These are phyloP conservation scores for Diaporthe vexans DNA, from an alignment of 2,329 filamentous ascomycete genomes.

Conservation along the genomic window DNA sequence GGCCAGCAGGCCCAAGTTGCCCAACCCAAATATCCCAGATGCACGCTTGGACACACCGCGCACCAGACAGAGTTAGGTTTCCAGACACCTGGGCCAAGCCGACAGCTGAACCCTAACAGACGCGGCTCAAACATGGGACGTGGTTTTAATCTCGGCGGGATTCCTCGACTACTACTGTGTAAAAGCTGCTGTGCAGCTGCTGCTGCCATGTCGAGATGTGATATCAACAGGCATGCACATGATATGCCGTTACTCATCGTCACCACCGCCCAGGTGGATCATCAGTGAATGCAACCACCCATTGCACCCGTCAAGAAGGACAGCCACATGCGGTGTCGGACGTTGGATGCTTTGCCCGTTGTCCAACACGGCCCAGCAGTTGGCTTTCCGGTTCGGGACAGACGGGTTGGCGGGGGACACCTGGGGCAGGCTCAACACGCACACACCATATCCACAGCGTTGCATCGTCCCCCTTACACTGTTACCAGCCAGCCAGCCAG, in stretches of 20 bases:
- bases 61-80: not conserved
- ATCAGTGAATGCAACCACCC: not conserved
- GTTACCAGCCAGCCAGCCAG: not conserved
- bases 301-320: no score
- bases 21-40: no score
- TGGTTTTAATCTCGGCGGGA: conserved; percentile 29
- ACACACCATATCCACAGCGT: conserved; percentile 1
- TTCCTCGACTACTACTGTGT: conserved; percentile 8
- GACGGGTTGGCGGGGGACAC: not conserved
- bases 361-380: not conserved
- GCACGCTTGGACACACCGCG: no score
- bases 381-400: conserved; percentile 29
- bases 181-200: no score
- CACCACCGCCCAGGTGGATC: not conserved
- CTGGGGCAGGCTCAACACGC: not conserved
- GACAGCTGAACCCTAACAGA: conserved; percentile 24
- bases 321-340: conserved; percentile 19
- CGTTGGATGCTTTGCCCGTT: conserved; percentile 7
- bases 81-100: conserved; percentile 29
- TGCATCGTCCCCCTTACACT: not conserved
- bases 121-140: conserved; percentile 27
- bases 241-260: not conserved
- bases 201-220: not conserved
- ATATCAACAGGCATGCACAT: not conserved
- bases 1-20: no score